A percentile compares a stretch with the other conserved stretches of the same genome.
Evolutionary conservation across 345 rosid species (phyloP).

Genomic region (Angophora floribunda): DNA sequence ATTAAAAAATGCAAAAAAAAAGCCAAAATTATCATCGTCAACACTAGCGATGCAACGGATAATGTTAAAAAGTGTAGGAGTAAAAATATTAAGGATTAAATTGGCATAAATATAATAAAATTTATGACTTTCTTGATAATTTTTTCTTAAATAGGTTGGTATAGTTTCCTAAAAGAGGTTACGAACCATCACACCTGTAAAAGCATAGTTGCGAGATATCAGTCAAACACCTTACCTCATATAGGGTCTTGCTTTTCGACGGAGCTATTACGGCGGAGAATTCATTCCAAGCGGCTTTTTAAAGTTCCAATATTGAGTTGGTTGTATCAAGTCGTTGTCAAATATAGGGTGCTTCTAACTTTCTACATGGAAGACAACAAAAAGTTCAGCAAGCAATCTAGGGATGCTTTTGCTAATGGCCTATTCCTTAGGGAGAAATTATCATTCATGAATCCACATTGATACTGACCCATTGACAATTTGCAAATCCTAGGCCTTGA

Average conservation of each 20-base stretch:
- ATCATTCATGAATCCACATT: not conserved
- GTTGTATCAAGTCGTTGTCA: not conserved
- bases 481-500: not conserved
- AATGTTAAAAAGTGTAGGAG: rapidly evolving
- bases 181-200: not conserved
- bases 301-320: not conserved
- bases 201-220: not conserved
- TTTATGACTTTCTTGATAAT: rapidly evolving
- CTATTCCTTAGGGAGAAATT: not conserved
- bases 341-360: not conserved
- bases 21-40: too few species aligned
- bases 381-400: not conserved
- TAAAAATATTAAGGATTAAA: too few species aligned
- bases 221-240: not conserved
- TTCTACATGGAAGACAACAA: not conserved
- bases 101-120: rapidly evolving
- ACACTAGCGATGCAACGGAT: rapidly evolving
- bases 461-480: not conserved
- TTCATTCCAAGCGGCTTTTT: not conserved
- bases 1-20: too few species aligned
- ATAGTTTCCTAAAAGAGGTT: not conserved
- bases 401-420: not conserved
- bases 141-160: rapidly evolving
- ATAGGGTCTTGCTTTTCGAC: not conserved
- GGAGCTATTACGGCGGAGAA: not conserved